Conservation (phyloP, 2,329 filamentous ascomycete species). For the Gnomoniopsis smithogilvyi region DNA sequence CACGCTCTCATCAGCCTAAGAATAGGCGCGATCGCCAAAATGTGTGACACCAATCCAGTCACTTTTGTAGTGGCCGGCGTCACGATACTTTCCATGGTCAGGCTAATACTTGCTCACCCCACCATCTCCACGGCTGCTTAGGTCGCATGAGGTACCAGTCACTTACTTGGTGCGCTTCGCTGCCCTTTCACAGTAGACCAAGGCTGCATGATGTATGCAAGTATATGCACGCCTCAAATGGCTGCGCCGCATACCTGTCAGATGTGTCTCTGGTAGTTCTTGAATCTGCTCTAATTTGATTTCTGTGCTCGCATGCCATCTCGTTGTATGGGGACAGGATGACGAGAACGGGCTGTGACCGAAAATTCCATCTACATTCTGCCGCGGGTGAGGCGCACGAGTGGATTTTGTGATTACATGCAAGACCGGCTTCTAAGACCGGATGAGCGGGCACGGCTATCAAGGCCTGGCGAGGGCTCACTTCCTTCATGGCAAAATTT, state of each 20-base stretch:
- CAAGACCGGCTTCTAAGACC: not conserved
- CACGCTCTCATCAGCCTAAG: conserved; percentile 1
- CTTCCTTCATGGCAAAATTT: not conserved
- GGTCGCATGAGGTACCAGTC: conserved; percentile 4
- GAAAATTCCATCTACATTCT: not conserved
- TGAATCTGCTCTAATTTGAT: not conserved
- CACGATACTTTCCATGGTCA: conserved; percentile 5
- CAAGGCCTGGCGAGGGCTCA: not conserved
- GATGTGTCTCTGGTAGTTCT: conserved; percentile 10
- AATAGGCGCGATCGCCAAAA: conserved; percentile 15
- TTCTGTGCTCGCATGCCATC: conserved; percentile 9
- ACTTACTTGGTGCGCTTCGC: not conserved
- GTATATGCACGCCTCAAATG: conserved; percentile 11
- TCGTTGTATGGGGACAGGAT: conserved; percentile 6
- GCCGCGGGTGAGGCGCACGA: conserved; percentile 1
- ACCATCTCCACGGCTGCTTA: not conserved
- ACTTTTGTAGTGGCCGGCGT: conserved; percentile 8
- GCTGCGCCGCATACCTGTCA: conserved; percentile 18
- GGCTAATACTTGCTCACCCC: conserved; percentile 2
- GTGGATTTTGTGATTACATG: conserved; percentile 6
- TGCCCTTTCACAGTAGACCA: not conserved
- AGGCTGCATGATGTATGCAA: conserved; percentile 3
- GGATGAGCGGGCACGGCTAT: not conserved
- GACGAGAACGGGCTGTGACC: conserved; percentile 1
- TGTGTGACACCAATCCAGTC: conserved; percentile 4